These are phyloP conservation scores for Astraeus odoratus DNA, from an alignment of 768 basidiomycete species.

Conservation along the genomic window DNA sequence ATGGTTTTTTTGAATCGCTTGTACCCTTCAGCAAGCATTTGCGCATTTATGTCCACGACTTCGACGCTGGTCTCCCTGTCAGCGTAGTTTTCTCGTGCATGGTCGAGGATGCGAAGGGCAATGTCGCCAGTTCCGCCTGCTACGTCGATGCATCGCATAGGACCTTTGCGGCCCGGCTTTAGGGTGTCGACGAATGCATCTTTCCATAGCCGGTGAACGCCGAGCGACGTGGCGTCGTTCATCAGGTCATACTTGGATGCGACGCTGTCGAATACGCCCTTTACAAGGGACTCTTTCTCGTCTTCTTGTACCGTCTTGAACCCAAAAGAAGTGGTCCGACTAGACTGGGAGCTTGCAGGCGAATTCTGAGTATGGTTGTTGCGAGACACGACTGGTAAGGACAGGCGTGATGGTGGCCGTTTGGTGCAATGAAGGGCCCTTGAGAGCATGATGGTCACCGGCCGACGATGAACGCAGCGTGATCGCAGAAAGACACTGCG, in stretches of 20 bases:
- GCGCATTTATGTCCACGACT: constrained; percentile 88
- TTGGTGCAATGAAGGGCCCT: not conserved
- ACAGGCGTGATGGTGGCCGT: not conserved
- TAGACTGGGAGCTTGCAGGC: constrained; percentile 10
- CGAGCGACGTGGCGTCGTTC: constrained; percentile 99
- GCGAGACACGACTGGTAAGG: not conserved
- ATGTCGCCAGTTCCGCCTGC: constrained; percentile 99
- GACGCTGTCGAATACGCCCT: constrained; percentile 91
- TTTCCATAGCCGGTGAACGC: constrained; percentile 96
- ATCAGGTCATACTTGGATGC: constrained; percentile 94
- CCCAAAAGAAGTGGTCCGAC: constrained; percentile 79
- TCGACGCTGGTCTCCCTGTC: constrained; percentile 87
- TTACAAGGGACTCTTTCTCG: constrained; percentile 84
- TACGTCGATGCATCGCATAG: constrained; percentile 83
- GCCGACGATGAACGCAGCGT: not conserved
- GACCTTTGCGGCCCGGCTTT: constrained; percentile 69
- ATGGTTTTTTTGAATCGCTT: constrained; percentile 93
- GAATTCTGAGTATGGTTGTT: constrained; percentile 15
- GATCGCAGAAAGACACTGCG: not conserved
- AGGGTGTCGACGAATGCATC: constrained; percentile 76
- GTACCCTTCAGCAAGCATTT: constrained; percentile 92
- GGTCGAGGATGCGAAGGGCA: constrained; percentile 87
- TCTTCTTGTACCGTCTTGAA: constrained; percentile 86
- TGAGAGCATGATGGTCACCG: not conserved
- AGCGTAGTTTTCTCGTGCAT: constrained; percentile 80